Percentiles rank a stretch among this genome's conserved stretches.
Conservation (phyloP, 1,284 basidiomycete species). For the Caloboletus inedulis region DNA sequence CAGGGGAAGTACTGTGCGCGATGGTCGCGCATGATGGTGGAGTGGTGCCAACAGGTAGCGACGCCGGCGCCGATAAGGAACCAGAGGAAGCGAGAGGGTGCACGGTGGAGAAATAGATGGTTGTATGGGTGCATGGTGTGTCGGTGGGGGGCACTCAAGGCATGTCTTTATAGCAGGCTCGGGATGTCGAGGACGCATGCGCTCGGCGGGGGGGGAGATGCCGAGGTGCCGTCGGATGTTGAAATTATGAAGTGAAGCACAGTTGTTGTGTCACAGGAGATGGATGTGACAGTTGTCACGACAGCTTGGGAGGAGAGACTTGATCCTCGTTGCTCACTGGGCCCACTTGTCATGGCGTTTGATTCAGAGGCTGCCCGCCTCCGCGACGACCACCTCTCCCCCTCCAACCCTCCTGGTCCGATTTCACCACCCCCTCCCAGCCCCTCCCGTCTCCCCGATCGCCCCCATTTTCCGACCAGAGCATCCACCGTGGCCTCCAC, state of each 20-base stretch:
- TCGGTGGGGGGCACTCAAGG: too few relatives aligned
- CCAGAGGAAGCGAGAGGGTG: slow-evolving; percentile 62
- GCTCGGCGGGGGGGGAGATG: slow-evolving; percentile 4
- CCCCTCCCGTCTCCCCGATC: slow-evolving; percentile 44
- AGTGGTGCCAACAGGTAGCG: slow-evolving; percentile 45
- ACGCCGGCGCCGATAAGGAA: slow-evolving; percentile 57
- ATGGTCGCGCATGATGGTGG: slow-evolving; percentile 26
- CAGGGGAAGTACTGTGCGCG: slow-evolving; percentile 29
- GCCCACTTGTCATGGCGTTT: slow-evolving; percentile 24
- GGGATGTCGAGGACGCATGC: slow-evolving; percentile 19
- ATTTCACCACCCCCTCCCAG: slow-evolving; percentile 35
- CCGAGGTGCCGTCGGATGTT: slow-evolving; percentile 22
- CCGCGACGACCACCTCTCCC: slow-evolving; percentile 27
- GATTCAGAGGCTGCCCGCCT: slow-evolving; percentile 31
- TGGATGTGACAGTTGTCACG: slow-evolving; percentile 3
- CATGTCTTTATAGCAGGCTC: slow-evolving; percentile 9
- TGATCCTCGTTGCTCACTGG: not conserved
- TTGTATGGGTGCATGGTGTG: slow-evolving; percentile 37
- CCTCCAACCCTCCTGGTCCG: slow-evolving; percentile 18
- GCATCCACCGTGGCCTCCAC: slow-evolving; percentile 55
- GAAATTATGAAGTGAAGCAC: not conserved
- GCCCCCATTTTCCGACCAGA: slow-evolving; percentile 53
- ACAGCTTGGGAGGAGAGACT: not conserved
- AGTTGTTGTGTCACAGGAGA: not conserved
- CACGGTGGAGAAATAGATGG: slow-evolving; percentile 34